Evolutionary conservation across 2,329 filamentous ascomycete species (phyloP).

Genomic region (Cytospora piceae): DNA sequence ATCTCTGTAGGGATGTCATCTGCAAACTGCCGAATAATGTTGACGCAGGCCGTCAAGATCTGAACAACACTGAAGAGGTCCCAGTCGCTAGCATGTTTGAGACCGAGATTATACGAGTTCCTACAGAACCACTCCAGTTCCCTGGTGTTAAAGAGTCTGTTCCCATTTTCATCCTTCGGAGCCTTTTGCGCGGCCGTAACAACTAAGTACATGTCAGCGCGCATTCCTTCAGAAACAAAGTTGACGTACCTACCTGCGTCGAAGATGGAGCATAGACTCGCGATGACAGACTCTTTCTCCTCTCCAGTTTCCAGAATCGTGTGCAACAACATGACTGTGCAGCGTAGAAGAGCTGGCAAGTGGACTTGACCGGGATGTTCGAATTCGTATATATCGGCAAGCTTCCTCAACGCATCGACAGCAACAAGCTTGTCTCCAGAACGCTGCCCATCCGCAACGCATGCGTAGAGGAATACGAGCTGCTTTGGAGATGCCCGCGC

Average conservation of each 20-base stretch:
- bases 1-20: conserved; percentile 46
- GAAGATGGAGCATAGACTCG: conserved; percentile 59
- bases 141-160: conserved; percentile 58
- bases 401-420: conserved; percentile 59
- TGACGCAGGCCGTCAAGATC: conserved; percentile 59
- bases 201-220: conserved; percentile 38
- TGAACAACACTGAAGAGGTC: conserved; percentile 56
- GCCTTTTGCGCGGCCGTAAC: conserved; percentile 46
- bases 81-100: conserved; percentile 63
- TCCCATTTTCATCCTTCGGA: conserved; percentile 44
- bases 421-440: conserved; percentile 64
- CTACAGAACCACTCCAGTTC: conserved; percentile 86
- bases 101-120: conserved; percentile 77
- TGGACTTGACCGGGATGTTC: conserved; percentile 54
- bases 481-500: conserved; percentile 56
- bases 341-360: conserved; percentile 67
- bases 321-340: conserved; percentile 56
- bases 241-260: conserved; percentile 44
- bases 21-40: conserved; percentile 57
- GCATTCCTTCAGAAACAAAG: background rate
- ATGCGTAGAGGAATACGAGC: conserved; percentile 73
- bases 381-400: conserved; percentile 61
- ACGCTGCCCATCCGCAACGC: conserved; percentile 75
- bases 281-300: conserved; percentile 35
- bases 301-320: conserved; percentile 44